These are phyloP conservation scores for Morella rubra DNA, from an alignment of 306 rosid genomes.

Conservation along the genomic window DNA sequence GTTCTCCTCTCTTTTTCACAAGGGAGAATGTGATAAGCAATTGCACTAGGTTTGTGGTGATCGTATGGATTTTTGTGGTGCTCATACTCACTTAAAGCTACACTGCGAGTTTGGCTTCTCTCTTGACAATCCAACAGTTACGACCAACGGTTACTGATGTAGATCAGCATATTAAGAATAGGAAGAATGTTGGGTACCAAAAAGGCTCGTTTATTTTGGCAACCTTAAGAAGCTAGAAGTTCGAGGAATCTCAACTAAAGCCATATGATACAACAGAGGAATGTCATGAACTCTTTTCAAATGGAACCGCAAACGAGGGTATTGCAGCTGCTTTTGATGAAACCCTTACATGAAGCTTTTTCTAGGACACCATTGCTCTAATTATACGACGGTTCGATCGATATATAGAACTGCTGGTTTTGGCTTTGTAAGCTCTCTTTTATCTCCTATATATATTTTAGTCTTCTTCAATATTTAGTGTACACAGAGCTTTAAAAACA, in stretches of 20 bases:
- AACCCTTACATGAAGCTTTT: conserved; percentile 46
- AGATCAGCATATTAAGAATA: conserved; percentile 28
- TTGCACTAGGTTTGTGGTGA: too few species aligned
- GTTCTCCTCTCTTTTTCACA: neutral
- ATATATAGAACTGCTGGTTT: conserved; percentile 52
- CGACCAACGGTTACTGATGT: conserved; percentile 45
- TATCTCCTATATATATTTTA: too few species aligned
- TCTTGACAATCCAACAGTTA: conserved; percentile 56
- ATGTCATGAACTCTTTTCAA: conserved; percentile 35
- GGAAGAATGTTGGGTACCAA: conserved; percentile 46
- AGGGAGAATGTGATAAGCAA: too few species aligned
- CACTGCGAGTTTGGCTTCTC: too few species aligned
- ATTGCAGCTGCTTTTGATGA: conserved; percentile 59
- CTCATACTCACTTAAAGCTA: too few species aligned
- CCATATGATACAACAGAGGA: conserved; percentile 26
- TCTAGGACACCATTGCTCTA: conserved; percentile 43
- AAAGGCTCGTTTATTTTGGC: conserved; percentile 36
- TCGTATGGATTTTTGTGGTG: too few species aligned
- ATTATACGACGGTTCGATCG: conserved; percentile 49
- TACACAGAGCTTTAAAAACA: too few species aligned
- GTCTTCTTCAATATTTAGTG: too few species aligned
- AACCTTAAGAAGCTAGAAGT: conserved; percentile 30
- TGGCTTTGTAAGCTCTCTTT: conserved; percentile 19
- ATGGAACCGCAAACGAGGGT: conserved; percentile 50
- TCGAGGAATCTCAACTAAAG: conserved; percentile 34